Evolutionary conservation across 1,284 basidiomycete genomes (phyloP).

Genomic region (Apiotrichum sp.): DNA sequence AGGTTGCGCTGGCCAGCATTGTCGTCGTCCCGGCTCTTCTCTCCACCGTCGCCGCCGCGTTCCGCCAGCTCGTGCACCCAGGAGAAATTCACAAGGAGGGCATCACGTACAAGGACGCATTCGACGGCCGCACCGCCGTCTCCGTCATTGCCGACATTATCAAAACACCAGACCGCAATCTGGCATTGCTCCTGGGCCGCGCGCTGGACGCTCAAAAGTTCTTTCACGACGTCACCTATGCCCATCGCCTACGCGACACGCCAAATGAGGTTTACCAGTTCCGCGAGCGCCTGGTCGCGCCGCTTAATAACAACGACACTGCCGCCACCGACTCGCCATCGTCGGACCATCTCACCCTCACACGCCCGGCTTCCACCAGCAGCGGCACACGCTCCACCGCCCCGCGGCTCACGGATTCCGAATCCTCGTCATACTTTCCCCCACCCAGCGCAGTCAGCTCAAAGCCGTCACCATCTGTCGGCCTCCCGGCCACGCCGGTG

Average conservation of each 20-base stretch:
- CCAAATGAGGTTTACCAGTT: constrained; percentile 91
- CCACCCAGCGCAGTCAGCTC: not conserved
- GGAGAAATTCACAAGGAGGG: constrained; percentile 86
- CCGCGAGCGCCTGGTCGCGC: constrained; percentile 46
- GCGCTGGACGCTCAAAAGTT: constrained; percentile 98
- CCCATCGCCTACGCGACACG: constrained; percentile 88
- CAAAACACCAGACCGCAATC: constrained; percentile 93
- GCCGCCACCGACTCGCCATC: constrained; percentile 25
- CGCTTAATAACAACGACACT: constrained; percentile 28
- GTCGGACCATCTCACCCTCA: constrained; percentile 17
- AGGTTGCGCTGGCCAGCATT: constrained; percentile 48
- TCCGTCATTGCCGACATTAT: constrained; percentile 96
- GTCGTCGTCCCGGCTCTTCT: constrained; percentile 85
- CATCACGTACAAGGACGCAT: constrained; percentile 89
- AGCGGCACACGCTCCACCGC: not conserved
- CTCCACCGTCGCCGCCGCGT: constrained; percentile 88
- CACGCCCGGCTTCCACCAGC: constrained; percentile 24
- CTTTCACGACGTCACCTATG: constrained; percentile 99
- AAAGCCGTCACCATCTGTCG: not conserved
- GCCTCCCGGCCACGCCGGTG: not conserved
- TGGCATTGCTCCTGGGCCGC: constrained; percentile 86
- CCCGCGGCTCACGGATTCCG: constrained; percentile 1
- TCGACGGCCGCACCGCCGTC: constrained; percentile 94
- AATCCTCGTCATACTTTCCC: constrained; percentile 24
- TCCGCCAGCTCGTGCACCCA: constrained; percentile 72